Evolutionary conservation across 2,329 filamentous ascomycete species (phyloP), one percentile per base, ranked within the genome.

Genomic region (Seiridium cupressi): DNA sequence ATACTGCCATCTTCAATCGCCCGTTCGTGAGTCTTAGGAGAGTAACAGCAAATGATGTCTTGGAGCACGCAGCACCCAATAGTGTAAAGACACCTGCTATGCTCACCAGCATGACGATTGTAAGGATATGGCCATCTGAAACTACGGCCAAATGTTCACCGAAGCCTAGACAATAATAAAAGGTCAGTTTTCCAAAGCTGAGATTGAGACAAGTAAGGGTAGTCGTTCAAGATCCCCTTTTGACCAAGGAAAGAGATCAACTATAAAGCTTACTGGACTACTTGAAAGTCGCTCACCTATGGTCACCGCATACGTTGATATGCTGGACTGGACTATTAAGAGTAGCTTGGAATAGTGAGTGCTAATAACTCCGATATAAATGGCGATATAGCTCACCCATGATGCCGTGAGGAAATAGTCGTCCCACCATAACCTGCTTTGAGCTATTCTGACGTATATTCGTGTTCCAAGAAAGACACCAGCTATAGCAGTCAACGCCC

Each of bases 1-100:
- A 73, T n/a, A 77, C 65, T 7, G 69, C 58, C 3, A 53, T 53
- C 42, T 65, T 68, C 46, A 69, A 64, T 58, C 63, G 63, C 3
- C 69, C 68, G 6, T 69, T 62, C 5, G 66, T 67, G 36, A 76
- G 64, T 3, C 71, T 68, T 8, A 74, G 63, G 3, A 76, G 64
- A 3, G 74, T 74, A 3, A 76, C 56, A 7, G 72, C 74, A 48
- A 77, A 76, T 2, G 75, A 75, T 0, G 74, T 76, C 61, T 77
- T 77, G 61, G 72, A 74, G 72, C 70, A 76, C 11, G 70, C 68
- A 42, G 74, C 66, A 4, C 70, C 68, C 31, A 74, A 58, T 46
- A 77, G 47, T 10, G 60, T 56, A 47, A 62, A 60, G 3, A 59
- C 38, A 35, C 51, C 46, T 2, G 53, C 11, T 13, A 62, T 32